Evolutionary conservation across 2,329 filamentous ascomycete genomes (phyloP).

Genomic region (Neonectria sp.): DNA sequence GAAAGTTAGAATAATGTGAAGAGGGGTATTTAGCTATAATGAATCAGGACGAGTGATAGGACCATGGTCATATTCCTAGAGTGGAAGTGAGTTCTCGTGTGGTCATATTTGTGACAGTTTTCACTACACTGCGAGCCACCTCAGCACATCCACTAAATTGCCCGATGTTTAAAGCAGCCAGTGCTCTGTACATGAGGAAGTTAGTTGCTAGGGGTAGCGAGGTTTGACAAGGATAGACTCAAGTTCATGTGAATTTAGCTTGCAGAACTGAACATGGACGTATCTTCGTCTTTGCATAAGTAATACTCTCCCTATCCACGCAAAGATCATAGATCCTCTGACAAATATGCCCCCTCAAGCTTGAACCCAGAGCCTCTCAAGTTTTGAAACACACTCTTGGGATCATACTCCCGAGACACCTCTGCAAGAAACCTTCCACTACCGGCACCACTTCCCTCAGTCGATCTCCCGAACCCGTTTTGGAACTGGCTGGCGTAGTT

Average conservation of each 20-base stretch:
- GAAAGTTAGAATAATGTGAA: not conserved
- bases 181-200: not conserved
- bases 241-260: too few relatives aligned
- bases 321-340: not conserved
- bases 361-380: constrained; percentile 17
- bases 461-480: not conserved
- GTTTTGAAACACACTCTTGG: constrained; percentile 12
- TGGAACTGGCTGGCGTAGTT: constrained; percentile 10
- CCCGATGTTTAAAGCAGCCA: not conserved
- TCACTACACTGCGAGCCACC: not conserved
- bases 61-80: not conserved
- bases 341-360: not conserved
- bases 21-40: not conserved
- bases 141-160: not conserved
- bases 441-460: not conserved
- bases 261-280: too few relatives aligned
- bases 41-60: not conserved
- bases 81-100: not conserved
- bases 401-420: not conserved
- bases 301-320: not conserved
- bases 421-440: not conserved
- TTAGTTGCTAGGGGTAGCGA: too few relatives aligned
- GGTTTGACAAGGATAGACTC: too few relatives aligned
- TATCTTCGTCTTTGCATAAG: not conserved
- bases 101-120: not conserved